These are phyloP conservation scores for Quercus alba DNA, from an alignment of 306 rosid genomes.

Conservation along the genomic window DNA sequence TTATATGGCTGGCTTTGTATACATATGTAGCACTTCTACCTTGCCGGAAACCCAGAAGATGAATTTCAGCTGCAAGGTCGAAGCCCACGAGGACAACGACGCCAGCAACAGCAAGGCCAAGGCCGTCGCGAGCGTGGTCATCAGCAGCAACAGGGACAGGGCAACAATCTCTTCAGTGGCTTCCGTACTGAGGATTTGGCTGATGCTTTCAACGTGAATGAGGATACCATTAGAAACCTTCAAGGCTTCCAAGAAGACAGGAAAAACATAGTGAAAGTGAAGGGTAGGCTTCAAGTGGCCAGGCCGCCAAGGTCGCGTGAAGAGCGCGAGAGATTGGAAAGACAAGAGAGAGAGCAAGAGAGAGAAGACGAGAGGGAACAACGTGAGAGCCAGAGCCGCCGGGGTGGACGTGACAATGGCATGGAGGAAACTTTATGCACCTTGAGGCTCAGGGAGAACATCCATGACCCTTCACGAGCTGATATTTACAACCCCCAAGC, in stretches of 20 bases:
- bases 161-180: slow-evolving; percentile 44
- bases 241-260: slow-evolving; percentile 32
- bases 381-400: neutral
- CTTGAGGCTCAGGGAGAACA: slow-evolving; percentile 28
- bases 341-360: neutral
- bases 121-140: too few relatives aligned
- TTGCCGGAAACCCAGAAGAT: slow-evolving; percentile 31
- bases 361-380: neutral
- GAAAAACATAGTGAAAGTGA: slow-evolving; percentile 38
- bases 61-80: slow-evolving; percentile 14
- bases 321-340: slow-evolving; percentile 9
- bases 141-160: neutral
- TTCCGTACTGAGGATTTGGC: slow-evolving; percentile 32
- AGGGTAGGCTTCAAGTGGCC: slow-evolving; percentile 26
- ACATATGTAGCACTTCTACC: slow-evolving; percentile 45
- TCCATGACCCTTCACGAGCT: slow-evolving; percentile 26
- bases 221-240: slow-evolving; percentile 15
- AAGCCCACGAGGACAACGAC: neutral
- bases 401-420: neutral
- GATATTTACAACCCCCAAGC: slow-evolving; percentile 43
- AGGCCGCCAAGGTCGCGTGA: slow-evolving; percentile 28
- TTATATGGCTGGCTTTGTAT: neutral
- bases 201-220: slow-evolving; percentile 18
- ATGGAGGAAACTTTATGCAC: neutral
- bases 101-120: neutral